Conservation (phyloP, 1,284 basidiomycete genomes). For the Volvariella volvacea region DNA sequence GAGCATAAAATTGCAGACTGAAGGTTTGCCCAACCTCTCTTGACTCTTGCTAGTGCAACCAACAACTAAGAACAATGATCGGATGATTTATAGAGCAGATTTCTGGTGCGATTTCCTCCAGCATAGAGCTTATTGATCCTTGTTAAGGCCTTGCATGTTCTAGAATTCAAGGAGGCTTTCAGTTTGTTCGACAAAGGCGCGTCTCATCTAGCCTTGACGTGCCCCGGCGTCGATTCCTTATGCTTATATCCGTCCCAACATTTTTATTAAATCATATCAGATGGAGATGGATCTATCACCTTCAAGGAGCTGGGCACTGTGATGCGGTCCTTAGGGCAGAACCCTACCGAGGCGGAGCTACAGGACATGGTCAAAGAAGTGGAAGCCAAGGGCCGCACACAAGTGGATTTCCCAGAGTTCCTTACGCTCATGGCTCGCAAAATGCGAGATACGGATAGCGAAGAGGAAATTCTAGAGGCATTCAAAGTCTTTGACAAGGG, state of each 20-base stretch:
- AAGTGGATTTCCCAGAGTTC: constrained; percentile 95
- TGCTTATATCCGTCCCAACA: constrained; percentile 35
- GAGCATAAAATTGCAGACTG: too few relatives aligned
- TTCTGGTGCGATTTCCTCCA: constrained; percentile 42
- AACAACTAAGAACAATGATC: too few relatives aligned
- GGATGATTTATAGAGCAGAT: constrained; percentile 24
- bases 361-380: constrained; percentile 98
- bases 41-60: too few relatives aligned
- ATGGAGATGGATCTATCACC: constrained; percentile 96
- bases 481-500: constrained; percentile 86
- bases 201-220: constrained; percentile 17
- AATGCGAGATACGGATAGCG: constrained; percentile 88
- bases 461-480: constrained; percentile 73
- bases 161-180: constrained; percentile 86
- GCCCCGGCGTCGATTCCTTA: constrained; percentile 2
- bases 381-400: constrained; percentile 77
- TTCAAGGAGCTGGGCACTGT: constrained; percentile 94
- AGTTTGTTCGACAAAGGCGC: constrained; percentile 88
- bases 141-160: neutral
- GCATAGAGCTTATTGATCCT: too few relatives aligned
- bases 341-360: constrained; percentile 92
- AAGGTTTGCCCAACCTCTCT: too few relatives aligned
- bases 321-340: constrained; percentile 96
- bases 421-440: constrained; percentile 90
- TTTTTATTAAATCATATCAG: constrained; percentile 61